Evolutionary conservation across 192 early-diverging fungal genomes (phyloP).

Genomic region (Backusella westeae): DNA sequence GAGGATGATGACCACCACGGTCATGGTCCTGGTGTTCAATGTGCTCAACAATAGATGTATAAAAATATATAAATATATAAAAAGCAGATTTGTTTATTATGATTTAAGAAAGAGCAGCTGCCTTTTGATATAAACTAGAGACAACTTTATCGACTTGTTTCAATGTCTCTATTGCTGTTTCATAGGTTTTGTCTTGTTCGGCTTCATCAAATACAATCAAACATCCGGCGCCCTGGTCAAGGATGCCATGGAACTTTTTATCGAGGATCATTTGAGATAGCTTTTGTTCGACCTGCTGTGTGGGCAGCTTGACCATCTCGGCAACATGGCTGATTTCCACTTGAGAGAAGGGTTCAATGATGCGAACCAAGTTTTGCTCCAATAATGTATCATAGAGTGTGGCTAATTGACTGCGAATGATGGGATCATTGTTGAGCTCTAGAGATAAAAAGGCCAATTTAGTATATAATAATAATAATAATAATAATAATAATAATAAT

Average conservation of each 20-base stretch:
- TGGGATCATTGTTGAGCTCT: slow-evolving; percentile 89
- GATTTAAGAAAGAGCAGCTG: slow-evolving; percentile 14
- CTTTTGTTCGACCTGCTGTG: slow-evolving; percentile 89
- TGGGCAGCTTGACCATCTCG: slow-evolving; percentile 86
- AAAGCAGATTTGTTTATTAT: not conserved
- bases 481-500: too few relatives aligned
- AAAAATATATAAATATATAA: not conserved
- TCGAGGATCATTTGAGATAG: slow-evolving; percentile 99
- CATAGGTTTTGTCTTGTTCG: slow-evolving; percentile 87
- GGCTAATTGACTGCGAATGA: slow-evolving; percentile 88
- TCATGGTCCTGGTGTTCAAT: slow-evolving; percentile 32
- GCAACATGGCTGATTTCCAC: slow-evolving; percentile 97
- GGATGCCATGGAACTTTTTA: slow-evolving; percentile 88
- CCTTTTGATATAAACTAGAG: slow-evolving; percentile 93
- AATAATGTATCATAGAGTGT: slow-evolving; percentile 93
- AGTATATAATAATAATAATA: not conserved
- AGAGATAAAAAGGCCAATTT: not conserved
- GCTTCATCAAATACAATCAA: slow-evolving; percentile 92
- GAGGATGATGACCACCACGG: slow-evolving; percentile 14
- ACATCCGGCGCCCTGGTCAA: slow-evolving; percentile 96
- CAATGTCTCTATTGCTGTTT: slow-evolving; percentile 88
- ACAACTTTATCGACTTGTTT: slow-evolving; percentile 96
- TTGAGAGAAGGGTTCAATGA: slow-evolving; percentile 98
- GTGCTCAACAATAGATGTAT: slow-evolving; percentile 26
- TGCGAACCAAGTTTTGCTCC: slow-evolving; percentile 92